Evolutionary conservation across 805 yeast species (phyloP), one percentile per base, ranked within the genome.

Genomic region (Kluyveromyces wickerhamii): DNA sequence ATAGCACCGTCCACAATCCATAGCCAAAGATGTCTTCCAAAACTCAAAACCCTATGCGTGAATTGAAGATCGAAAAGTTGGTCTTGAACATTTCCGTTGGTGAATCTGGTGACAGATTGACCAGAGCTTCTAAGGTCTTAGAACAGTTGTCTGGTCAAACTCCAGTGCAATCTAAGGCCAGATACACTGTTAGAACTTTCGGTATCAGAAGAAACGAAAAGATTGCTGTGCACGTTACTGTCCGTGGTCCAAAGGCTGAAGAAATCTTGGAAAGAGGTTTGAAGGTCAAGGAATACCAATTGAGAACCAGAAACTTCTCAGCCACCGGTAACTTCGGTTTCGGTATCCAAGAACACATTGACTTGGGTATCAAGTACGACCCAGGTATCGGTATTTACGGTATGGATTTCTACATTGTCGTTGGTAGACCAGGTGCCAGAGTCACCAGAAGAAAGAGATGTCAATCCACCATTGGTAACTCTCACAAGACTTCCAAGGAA

Each of bases 91-190:
- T 92, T 75, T 88, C 95, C 73, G 98, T 92, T 71, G 98, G 98
- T 77, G 98, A 92, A 77, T 88, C 96, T 72, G 98, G 98, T 79
- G 98, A 92, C 74, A 84, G 97, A 82, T 86, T 92, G 71, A 92
- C 98, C 77, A 89, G 98, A 84, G 98, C 98, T 61, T 92, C 98
- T 67, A 92, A 92, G 80, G 98, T 92, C 63, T 79, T 92, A 67
- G 98, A 92, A 77, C 98, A 92, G 78, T 83, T 92, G 63, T 89
- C 97, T 59, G 98, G 98, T 88, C 98, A 92, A 77, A 92, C 98
- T 63, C 98, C 98, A 69, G 98, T 92, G 60, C 96, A 85, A 72
- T 88, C 97, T 61, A 92, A 92, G 82, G 98, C 98, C 62, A 85
- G 98, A 78, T 92, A 92, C 86, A 92, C 98, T 54, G 96, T 92